Evolutionary conservation across 352 stramenopile species (phyloP).

Genomic region (Aphanomyces euteiches): DNA sequence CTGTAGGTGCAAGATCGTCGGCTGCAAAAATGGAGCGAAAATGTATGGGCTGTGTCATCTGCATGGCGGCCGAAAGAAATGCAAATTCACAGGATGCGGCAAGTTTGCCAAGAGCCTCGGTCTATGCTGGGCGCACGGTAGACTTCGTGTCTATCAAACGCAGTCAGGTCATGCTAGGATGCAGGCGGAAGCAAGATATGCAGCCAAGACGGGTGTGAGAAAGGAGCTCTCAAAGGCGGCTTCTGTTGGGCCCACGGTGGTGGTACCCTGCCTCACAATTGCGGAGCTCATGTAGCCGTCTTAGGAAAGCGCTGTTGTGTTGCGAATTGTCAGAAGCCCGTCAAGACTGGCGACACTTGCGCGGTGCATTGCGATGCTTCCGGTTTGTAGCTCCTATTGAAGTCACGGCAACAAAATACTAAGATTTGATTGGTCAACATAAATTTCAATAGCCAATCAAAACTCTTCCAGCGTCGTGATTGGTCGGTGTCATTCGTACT

Average conservation of each 20-base stretch:
- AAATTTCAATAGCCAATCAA: background rate
- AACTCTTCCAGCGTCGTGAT: background rate
- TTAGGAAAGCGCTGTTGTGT: constrained; percentile 26
- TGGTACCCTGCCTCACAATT: constrained; percentile 30
- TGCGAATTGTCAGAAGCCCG: constrained; percentile 23
- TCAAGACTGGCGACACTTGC: constrained; percentile 19
- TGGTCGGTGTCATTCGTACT: too few relatives aligned
- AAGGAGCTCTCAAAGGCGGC: constrained; percentile 68
- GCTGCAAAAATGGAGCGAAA: constrained; percentile 29
- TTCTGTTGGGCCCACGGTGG: constrained; percentile 76
- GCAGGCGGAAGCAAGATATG: constrained; percentile 30
- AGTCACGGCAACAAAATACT: background rate
- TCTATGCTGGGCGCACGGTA: constrained; percentile 77
- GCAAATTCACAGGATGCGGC: constrained; percentile 52
- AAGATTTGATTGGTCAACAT: background rate
- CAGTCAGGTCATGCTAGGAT: background rate
- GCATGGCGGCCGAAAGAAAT: constrained; percentile 47
- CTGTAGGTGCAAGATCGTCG: constrained; percentile 22
- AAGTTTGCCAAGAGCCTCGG: constrained; percentile 76
- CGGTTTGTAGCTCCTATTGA: background rate
- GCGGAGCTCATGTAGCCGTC: background rate
- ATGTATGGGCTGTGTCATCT: constrained; percentile 33
- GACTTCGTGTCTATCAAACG: constrained; percentile 51
- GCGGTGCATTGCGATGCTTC: background rate
- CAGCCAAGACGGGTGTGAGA: constrained; percentile 40